Conservation (phyloP, 2,329 filamentous ascomycete species). For the Diaporthe longicolla region DNA sequence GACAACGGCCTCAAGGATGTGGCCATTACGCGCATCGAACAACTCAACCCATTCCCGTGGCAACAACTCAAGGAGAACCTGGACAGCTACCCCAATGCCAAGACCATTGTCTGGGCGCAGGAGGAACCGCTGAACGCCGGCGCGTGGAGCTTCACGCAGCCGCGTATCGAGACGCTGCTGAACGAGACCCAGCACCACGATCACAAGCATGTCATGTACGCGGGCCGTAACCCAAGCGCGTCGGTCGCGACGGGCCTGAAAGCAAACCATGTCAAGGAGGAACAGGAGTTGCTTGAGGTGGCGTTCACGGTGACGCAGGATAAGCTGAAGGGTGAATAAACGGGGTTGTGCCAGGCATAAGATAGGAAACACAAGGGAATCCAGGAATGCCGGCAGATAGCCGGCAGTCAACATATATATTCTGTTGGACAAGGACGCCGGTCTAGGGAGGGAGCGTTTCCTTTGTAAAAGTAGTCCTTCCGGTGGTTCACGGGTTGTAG, state of each 20-base stretch:
- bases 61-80: slow-evolving; percentile 96
- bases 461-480: slow-evolving; percentile 40
- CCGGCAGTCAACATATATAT: slow-evolving; percentile 1
- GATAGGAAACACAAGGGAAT: background rate
- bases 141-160: slow-evolving; percentile 97
- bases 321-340: slow-evolving; percentile 77
- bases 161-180: slow-evolving; percentile 94
- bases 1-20: slow-evolving; percentile 90
- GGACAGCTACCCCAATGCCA: slow-evolving; percentile 95
- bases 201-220: slow-evolving; percentile 96
- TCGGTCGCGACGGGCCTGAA: slow-evolving; percentile 96
- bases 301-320: slow-evolving; percentile 76
- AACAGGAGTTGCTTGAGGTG: slow-evolving; percentile 82
- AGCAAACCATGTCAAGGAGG: slow-evolving; percentile 89
- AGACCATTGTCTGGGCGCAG: slow-evolving; percentile 97
- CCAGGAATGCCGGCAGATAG: slow-evolving; percentile 1
- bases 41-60: slow-evolving; percentile 99
- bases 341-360: background rate
- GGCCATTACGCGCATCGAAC: slow-evolving; percentile 95
- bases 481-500: slow-evolving; percentile 35
- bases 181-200: slow-evolving; percentile 95
- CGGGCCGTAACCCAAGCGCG: slow-evolving; percentile 92
- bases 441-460: slow-evolving; percentile 31
- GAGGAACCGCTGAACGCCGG: slow-evolving; percentile 98
- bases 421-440: slow-evolving; percentile 29